phyloP scores from a whole-genome alignment of 371 early-diverging fungal genomes.

The Phascolomyces articulosus region DNA sequence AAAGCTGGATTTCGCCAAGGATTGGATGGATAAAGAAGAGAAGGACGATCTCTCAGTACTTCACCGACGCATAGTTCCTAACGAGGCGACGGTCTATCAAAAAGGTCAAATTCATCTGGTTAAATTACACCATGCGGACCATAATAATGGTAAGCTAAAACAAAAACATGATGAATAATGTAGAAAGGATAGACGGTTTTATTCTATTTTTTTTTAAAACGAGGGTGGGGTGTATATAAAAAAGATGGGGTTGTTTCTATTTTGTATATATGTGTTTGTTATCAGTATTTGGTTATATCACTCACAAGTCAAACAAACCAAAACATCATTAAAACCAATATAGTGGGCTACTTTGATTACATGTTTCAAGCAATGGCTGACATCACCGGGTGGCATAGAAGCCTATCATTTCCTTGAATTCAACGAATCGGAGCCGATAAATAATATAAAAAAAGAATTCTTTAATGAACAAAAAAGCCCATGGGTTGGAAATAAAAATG shows the following conservation, averaged over 20 bases:
- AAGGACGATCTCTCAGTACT: not conserved
- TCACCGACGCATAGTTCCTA: conserved; percentile 13
- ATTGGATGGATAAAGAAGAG: conserved; percentile 22
- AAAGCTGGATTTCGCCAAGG: conserved; percentile 6
- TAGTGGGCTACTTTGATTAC: conserved; percentile 47
- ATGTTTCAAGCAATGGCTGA: conserved; percentile 33
- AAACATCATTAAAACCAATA: not conserved
- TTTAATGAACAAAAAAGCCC: not conserved
- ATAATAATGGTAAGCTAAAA: conserved; percentile 42
- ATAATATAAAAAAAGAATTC: no score
- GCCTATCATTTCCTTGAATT: conserved; percentile 2
- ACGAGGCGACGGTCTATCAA: conserved; percentile 36
- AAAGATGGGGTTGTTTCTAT: no score
- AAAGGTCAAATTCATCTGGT: conserved; percentile 24
- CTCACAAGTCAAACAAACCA: no score
- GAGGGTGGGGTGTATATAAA: no score
- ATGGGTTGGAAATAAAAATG: not conserved
- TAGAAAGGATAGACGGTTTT: not conserved
- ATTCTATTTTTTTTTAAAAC: not conserved
- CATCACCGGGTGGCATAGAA: conserved; percentile 24
- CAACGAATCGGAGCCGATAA: no score
- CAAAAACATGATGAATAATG: not conserved
- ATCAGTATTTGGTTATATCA: no score
- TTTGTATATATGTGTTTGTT: no score
- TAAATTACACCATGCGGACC: conserved; percentile 33